A percentile compares a stretch with the other conserved stretches of the same genome.
Conservation (phyloP, 139 green algal genomes). For the Micractinium sp. region DNA sequence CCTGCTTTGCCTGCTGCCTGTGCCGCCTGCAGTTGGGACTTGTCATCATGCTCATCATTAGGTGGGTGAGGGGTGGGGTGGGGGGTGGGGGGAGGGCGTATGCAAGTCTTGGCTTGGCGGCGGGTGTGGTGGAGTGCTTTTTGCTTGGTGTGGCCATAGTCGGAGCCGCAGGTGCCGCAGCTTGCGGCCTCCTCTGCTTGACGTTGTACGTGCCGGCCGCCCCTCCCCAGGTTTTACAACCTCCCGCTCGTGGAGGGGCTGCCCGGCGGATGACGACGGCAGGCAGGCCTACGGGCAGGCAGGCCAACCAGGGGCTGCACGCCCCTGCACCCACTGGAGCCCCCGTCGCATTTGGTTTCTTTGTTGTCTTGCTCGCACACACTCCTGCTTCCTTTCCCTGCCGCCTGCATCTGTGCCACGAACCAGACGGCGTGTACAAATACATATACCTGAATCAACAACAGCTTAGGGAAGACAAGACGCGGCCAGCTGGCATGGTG, state of each 20-base stretch:
- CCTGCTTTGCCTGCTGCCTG: not conserved
- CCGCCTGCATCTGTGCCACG: no score
- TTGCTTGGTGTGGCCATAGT: no score
- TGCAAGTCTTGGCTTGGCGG: no score
- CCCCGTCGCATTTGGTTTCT: not conserved
- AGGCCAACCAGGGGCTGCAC: not conserved
- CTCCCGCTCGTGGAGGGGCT: constrained; percentile 15
- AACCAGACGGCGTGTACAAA: no score
- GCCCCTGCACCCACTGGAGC: no score
- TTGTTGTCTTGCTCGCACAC: not conserved
- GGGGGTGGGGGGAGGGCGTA: no score
- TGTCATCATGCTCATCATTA: constrained; percentile 52
- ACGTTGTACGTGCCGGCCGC: not conserved
- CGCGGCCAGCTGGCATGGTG: not conserved
- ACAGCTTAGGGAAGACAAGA: not conserved
- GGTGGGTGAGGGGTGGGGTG: no score
- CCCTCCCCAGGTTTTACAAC: not conserved
- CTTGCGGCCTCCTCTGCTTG: not conserved
- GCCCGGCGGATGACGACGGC: not conserved
- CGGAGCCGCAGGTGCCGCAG: no score
- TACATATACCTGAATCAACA: no score
- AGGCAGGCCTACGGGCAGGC: not conserved
- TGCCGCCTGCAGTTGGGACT: constrained; percentile 49
- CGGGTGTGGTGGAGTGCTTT: no score
- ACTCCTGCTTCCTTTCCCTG: no score